phyloP scores from a whole-genome alignment of 1,284 basidiomycete species.

The Irpex rosettiformis region DNA sequence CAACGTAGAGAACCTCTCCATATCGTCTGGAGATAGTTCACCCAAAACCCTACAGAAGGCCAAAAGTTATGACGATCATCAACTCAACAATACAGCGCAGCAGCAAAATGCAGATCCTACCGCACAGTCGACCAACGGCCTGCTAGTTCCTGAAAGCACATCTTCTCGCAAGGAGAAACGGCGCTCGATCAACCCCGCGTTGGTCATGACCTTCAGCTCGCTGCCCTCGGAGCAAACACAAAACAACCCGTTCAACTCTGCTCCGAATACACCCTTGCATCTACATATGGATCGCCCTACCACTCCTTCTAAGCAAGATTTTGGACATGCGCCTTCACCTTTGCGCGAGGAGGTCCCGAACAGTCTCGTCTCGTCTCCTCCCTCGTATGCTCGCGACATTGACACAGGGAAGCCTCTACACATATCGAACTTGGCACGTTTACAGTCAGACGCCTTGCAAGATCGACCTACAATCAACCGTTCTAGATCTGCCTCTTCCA shows the following conservation, averaged over 20 bases:
- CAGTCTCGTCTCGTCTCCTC: constrained; percentile 9
- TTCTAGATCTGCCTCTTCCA: constrained; percentile 27
- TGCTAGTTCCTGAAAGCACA: constrained; percentile 21
- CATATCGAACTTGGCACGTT: constrained; percentile 13
- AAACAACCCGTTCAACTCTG: constrained; percentile 11
- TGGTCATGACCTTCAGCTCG: constrained; percentile 27
- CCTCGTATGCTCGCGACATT: constrained; percentile 5
- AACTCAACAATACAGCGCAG: constrained; percentile 39
- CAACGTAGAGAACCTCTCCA: constrained; percentile 21
- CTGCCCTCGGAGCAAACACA: constrained; percentile 23
- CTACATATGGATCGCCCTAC: constrained; percentile 19
- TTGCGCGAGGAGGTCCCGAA: constrained; percentile 30
- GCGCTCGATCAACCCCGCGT: constrained; percentile 40
- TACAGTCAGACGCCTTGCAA: constrained; percentile 13
- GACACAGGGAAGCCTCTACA: neutral
- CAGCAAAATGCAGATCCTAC: constrained; percentile 15
- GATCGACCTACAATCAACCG: constrained; percentile 15
- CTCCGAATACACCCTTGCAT: constrained; percentile 23
- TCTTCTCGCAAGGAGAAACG: constrained; percentile 35
- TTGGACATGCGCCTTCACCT: constrained; percentile 27
- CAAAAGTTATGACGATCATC: constrained; percentile 59
- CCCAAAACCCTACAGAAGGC: constrained; percentile 35
- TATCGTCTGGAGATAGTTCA: constrained; percentile 19
- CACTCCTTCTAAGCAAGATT: neutral
- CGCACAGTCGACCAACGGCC: constrained; percentile 7